Percentiles rank a stretch among this genome's conserved stretches.
Conservation (phyloP, 2,329 filamentous ascomycete species). For the Fusarium sp. region DNA sequence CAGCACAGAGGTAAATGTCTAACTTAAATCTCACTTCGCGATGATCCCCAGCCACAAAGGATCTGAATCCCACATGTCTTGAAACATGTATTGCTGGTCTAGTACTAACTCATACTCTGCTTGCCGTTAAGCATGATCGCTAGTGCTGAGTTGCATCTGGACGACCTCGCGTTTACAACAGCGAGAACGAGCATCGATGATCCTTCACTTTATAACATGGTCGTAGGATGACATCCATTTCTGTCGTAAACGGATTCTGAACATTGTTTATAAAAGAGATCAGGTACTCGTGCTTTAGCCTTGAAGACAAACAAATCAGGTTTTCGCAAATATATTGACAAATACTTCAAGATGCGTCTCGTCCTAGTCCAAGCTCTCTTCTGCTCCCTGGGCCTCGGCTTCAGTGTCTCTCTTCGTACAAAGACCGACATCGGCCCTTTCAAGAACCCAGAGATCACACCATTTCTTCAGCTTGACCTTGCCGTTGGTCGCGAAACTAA, state of each 20-base stretch:
- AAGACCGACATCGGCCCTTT: background rate
- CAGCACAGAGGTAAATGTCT: background rate
- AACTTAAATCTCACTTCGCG: background rate
- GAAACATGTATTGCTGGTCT: too few relatives aligned
- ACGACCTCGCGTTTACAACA: background rate
- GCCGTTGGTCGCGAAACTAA: background rate
- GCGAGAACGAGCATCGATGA: background rate
- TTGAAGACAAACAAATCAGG: background rate
- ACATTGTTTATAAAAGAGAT: background rate
- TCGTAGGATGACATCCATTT: background rate
- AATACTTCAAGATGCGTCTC: background rate
- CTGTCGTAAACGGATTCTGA: background rate
- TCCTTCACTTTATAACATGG: background rate
- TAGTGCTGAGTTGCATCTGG: background rate
- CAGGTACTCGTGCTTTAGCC: background rate
- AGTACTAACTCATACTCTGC: background rate
- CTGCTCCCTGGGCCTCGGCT: background rate
- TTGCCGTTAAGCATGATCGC: background rate
- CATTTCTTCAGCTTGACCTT: slow-evolving; percentile 6
- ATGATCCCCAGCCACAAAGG: background rate
- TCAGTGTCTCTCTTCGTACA: background rate
- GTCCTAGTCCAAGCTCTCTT: background rate
- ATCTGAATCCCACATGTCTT: background rate
- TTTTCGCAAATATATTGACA: background rate
- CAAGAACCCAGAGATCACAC: background rate